These are phyloP conservation scores for Pezicula radicicola DNA, from an alignment of 2,329 filamentous ascomycete species.

Conservation along the genomic window DNA sequence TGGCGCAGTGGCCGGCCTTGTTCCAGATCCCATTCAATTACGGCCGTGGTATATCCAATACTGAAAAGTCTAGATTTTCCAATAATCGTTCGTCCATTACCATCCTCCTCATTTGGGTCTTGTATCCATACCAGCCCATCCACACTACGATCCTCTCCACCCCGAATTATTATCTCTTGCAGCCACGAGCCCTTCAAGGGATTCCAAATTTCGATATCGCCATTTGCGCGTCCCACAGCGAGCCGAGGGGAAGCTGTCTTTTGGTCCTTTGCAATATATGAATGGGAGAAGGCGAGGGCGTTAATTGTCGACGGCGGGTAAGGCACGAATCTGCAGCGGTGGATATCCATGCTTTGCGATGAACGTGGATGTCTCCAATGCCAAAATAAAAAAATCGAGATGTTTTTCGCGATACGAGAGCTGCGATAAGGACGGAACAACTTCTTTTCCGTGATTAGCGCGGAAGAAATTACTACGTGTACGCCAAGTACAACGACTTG, in stretches of 20 bases:
- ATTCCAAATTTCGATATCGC: constrained; percentile 98
- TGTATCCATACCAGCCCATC: constrained; percentile 92
- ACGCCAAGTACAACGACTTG: no score
- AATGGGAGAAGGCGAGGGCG: constrained; percentile 88
- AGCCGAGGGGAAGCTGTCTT: constrained; percentile 66
- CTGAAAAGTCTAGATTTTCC: constrained; percentile 89
- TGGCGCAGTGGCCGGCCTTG: constrained; percentile 75
- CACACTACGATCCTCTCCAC: constrained; percentile 80
- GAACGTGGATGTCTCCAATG: not conserved
- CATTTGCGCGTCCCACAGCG: constrained; percentile 88
- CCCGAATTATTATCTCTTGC: constrained; percentile 82
- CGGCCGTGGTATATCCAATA: constrained; percentile 86
- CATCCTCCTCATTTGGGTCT: constrained; percentile 70
- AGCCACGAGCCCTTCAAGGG: constrained; percentile 73
- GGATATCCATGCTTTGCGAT: constrained; percentile 74
- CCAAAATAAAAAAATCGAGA: constrained; percentile 5
- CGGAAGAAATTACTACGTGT: no score
- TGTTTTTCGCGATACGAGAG: no score
- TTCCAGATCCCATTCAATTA: constrained; percentile 93
- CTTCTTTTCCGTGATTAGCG: no score
- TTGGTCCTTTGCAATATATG: constrained; percentile 46
- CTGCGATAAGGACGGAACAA: no score
- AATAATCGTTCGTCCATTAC: constrained; percentile 56
- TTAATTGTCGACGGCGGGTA: constrained; percentile 93
- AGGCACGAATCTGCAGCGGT: constrained; percentile 93